These are phyloP conservation scores for Plasmodium falciparum DNA, from an alignment of 169 alveolate species.

Conservation along the genomic window DNA sequence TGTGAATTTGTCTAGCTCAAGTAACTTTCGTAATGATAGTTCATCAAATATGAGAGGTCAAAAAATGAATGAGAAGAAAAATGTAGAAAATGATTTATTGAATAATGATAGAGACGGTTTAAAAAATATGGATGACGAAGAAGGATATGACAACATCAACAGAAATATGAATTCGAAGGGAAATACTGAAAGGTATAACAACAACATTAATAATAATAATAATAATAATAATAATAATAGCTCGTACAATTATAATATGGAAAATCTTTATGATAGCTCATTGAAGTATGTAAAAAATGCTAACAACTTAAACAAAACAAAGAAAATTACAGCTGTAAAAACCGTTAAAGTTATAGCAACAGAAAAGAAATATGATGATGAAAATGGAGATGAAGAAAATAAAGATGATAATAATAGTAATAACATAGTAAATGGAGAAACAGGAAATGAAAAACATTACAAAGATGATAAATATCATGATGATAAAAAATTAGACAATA, in stretches of 20 bases:
- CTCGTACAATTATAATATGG: slow-evolving; percentile 59
- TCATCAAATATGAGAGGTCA: neutral
- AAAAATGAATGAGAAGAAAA: slow-evolving; percentile 11
- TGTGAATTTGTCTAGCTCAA: slow-evolving; percentile 2
- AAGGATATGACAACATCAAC: neutral
- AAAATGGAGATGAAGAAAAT: neutral
- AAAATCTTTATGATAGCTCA: slow-evolving; percentile 60
- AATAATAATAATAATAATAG: neutral
- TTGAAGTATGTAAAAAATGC: slow-evolving; percentile 72
- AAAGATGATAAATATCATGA: slow-evolving; percentile 34
- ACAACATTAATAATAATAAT: neutral
- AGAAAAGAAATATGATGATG: slow-evolving; percentile 67
- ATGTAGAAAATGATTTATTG: neutral
- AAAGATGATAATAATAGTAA: slow-evolving; percentile 50
- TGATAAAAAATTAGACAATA: slow-evolving; percentile 23
- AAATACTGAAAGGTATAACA: neutral
- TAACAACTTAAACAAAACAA: slow-evolving; percentile 43
- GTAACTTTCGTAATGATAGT: neutral
- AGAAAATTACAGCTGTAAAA: slow-evolving; percentile 35
- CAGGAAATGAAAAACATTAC: slow-evolving; percentile 14
- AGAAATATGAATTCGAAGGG: neutral
- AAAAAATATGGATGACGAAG: slow-evolving; percentile 1
- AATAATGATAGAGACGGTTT: neutral
- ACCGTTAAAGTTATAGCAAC: slow-evolving; percentile 74
- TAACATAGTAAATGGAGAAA: neutral